A percentile compares a stretch with the other conserved stretches of the same genome.
Evolutionary conservation across 352 stramenopile species (phyloP).

Genomic region (Sclerospora graminicola): DNA sequence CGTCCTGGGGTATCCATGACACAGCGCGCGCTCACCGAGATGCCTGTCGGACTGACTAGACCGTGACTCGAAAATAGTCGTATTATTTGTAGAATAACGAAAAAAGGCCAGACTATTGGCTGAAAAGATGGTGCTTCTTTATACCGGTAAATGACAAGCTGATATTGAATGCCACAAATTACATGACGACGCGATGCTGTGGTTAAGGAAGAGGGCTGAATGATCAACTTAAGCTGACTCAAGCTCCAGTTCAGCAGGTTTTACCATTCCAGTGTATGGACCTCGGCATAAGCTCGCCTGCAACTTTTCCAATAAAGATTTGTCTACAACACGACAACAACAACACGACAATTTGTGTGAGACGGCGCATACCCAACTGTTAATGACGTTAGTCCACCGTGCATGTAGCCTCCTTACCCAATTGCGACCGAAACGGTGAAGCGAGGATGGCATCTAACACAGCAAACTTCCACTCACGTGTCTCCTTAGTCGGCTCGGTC

Average conservation of each 20-base stretch:
- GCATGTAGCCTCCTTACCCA: constrained; percentile 56
- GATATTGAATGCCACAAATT: no score
- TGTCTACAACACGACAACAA: constrained; percentile 31
- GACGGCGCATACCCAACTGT: constrained; percentile 2
- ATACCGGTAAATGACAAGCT: no score
- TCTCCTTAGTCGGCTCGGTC: constrained; percentile 77
- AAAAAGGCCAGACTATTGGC: background rate
- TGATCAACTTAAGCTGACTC: constrained; percentile 34
- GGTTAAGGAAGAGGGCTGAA: no score
- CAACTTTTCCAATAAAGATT: constrained; percentile 42
- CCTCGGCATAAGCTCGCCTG: constrained; percentile 40
- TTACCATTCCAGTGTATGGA: constrained; percentile 46
- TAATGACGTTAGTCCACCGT: background rate
- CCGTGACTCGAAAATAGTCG: constrained; percentile 1
- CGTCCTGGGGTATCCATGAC: constrained; percentile 37
- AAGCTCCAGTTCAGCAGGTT: constrained; percentile 41
- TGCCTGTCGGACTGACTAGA: constrained; percentile 14
- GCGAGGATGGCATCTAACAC: constrained; percentile 66
- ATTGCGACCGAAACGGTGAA: constrained; percentile 46
- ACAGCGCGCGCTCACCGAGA: constrained; percentile 10
- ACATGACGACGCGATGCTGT: no score
- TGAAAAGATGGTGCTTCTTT: background rate
- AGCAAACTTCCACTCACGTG: constrained; percentile 84
- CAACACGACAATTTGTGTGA: constrained; percentile 15
- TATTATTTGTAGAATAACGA: background rate